Evolutionary conservation across 179 eudicot species (phyloP), one percentile per base, ranked within the genome.

Genomic region (Monotropa hypopitys): DNA sequence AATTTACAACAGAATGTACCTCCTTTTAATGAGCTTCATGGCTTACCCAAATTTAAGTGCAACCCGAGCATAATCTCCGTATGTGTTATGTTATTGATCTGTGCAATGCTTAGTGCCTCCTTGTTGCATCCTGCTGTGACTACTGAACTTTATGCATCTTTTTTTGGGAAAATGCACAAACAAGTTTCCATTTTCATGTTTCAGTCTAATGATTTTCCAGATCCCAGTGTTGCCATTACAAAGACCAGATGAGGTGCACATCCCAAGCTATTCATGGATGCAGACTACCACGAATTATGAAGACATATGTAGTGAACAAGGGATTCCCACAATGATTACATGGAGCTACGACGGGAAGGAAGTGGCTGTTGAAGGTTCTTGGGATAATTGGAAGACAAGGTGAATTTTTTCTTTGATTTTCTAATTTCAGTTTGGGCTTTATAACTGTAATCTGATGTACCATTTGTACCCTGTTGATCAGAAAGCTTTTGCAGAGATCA

Each of bases 331-430:
- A 10, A 89, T 90, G 94, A 87, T 94, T 73, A 88, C 88, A 16
- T 94, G 98, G 98, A 85, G 83, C 72, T 83, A 85, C 70, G 93
- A 87, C 56, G 97, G 89, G 70, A 88, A 88, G 79, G 89, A 89
- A 61, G 97, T 94, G 65, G 82, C 87, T 23, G 88, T 94, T 56
- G 93, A 90, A 83, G 98, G 98, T 9, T 92, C 98, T 26, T 94
- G 98, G 98, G 98, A 94, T 81, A 82, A 88, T 57, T 94, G 97
- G 97, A 90, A 84, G 82, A 82, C 90, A 56, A 94, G 97, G 98
- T 94, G 80, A 85, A 89, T 68, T 89, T 90, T 38, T 50, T 26
- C 18, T 65, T n/a, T 21, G 26, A 3, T 51, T 70, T 43, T 35
- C 74, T 67, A 50, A 30, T n/a, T 76, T 65, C 7, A 35, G 11